These are phyloP conservation scores for Wallacemonas sp. DNA, from an alignment of 208 protist genomes.

Conservation along the genomic window DNA sequence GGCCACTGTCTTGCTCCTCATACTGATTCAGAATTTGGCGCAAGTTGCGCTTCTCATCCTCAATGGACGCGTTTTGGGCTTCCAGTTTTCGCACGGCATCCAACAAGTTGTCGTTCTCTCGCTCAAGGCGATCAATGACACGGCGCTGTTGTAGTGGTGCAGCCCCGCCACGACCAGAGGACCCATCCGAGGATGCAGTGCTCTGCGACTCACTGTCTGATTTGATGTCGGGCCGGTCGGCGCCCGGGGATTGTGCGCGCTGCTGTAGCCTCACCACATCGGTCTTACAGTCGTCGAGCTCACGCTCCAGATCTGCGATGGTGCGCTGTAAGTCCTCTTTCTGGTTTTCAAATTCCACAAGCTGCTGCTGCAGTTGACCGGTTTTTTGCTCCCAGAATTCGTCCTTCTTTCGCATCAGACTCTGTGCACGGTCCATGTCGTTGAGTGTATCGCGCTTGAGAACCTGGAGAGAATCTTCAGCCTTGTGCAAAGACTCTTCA, in stretches of 20 bases:
- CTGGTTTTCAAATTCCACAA: conserved; percentile 5
- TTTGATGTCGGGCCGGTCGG: conserved; percentile 1
- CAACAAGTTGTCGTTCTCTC: conserved; percentile 72
- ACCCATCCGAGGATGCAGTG: not conserved
- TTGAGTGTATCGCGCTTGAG: conserved; percentile 12
- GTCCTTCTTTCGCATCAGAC: conserved; percentile 12
- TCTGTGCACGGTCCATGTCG: conserved; percentile 13
- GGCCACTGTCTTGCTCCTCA: conserved; percentile 72
- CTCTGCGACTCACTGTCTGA: conserved; percentile 14
- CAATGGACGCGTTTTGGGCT: conserved; percentile 53
- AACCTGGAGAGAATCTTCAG: conserved; percentile 7
- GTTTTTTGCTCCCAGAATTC: conserved; percentile 14
- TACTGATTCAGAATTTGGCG: conserved; percentile 66
- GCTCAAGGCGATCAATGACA: conserved; percentile 38
- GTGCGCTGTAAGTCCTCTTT: not conserved
- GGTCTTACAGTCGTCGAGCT: conserved; percentile 7
- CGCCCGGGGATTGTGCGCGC: not conserved
- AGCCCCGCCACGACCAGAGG: not conserved
- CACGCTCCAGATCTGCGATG: conserved; percentile 3
- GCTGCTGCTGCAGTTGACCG: not conserved
- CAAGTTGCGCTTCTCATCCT: conserved; percentile 67
- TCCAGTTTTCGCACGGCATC: conserved; percentile 74
- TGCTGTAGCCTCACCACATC: not conserved
- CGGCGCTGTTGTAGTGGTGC: conserved; percentile 17
- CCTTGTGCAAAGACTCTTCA: conserved; percentile 10